Conservation (phyloP, 768 basidiomycete species). For the Tylopilus sp. region DNA sequence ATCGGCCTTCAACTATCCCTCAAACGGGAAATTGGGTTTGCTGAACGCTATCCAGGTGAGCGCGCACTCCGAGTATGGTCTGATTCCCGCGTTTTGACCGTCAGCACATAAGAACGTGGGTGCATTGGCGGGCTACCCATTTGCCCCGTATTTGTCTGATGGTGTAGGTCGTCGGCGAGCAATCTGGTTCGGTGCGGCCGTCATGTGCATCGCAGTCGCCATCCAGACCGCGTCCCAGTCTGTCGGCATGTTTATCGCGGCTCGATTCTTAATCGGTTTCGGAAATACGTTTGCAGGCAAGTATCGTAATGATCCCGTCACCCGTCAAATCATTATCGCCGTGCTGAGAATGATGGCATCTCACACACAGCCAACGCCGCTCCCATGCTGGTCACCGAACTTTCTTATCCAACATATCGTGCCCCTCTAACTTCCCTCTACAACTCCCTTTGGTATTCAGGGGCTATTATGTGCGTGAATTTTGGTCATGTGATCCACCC, state of each 20-base stretch:
- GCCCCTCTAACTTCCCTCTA: conserved; percentile 73
- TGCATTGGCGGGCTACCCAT: conserved; percentile 63
- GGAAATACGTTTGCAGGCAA: conserved; percentile 66
- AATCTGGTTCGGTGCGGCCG: conserved; percentile 61
- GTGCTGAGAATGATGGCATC: background rate
- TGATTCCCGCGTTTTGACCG: background rate
- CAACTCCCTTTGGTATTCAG: conserved; percentile 88
- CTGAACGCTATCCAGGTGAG: conserved; percentile 70
- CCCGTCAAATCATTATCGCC: background rate
- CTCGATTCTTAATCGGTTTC: conserved; percentile 75
- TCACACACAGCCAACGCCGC: conserved; percentile 55
- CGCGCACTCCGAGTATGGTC: background rate
- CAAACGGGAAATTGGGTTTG: conserved; percentile 55
- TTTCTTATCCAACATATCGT: conserved; percentile 80
- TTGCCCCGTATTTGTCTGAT: conserved; percentile 70
- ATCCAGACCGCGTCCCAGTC: conserved; percentile 68
- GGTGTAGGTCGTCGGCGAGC: conserved; percentile 63
- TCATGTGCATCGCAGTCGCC: conserved; percentile 66
- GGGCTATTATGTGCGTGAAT: conserved; percentile 61
- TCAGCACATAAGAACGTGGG: conserved; percentile 56
- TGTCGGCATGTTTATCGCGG: conserved; percentile 79
- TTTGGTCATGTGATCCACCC: background rate
- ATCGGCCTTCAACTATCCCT: conserved; percentile 53
- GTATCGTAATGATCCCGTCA: conserved; percentile 10
- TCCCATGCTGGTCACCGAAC: conserved; percentile 79